Conservation (phyloP, 371 early-diverging fungal genomes). For the Mycotypha africana region DNA sequence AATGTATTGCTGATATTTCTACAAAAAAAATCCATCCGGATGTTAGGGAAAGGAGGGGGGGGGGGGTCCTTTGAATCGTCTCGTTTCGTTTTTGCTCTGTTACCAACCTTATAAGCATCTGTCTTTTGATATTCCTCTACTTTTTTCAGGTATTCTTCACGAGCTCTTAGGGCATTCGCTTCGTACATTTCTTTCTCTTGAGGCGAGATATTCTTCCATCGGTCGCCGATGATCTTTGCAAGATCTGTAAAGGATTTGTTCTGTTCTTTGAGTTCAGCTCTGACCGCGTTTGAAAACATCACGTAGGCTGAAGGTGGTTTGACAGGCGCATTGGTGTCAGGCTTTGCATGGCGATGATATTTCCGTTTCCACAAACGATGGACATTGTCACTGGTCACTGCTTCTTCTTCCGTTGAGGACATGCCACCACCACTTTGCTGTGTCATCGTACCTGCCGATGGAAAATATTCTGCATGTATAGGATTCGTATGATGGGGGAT, state of each 20-base stretch:
- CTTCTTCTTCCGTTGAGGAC: conserved; percentile 43
- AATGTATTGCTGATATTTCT: conserved; percentile 44
- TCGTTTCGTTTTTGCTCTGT: no score
- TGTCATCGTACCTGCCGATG: conserved; percentile 24
- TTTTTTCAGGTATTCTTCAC: conserved; percentile 32
- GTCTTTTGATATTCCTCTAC: conserved; percentile 38
- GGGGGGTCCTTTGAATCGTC: no score
- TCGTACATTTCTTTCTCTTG: conserved; percentile 34
- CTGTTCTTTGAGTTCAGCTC: conserved; percentile 37
- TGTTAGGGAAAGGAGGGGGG: no score
- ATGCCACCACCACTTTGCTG: conserved; percentile 14
- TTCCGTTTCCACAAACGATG: conserved; percentile 36
- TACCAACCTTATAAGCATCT: conserved; percentile 23
- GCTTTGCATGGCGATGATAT: conserved; percentile 48
- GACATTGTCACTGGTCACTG: conserved; percentile 25
- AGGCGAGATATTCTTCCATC: conserved; percentile 35
- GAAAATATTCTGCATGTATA: conserved; percentile 19
- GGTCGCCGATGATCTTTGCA: conserved; percentile 46
- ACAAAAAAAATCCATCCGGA: no score
- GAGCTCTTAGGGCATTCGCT: conserved; percentile 20
- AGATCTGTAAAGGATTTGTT: conserved; percentile 46
- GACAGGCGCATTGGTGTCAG: conserved; percentile 46
- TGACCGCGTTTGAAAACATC: conserved; percentile 46
- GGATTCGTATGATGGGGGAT: no score
- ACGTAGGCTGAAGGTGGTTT: conserved; percentile 57